These are phyloP conservation scores for Populus deltoides DNA, from an alignment of 345 rosid species.

Conservation along the genomic window DNA sequence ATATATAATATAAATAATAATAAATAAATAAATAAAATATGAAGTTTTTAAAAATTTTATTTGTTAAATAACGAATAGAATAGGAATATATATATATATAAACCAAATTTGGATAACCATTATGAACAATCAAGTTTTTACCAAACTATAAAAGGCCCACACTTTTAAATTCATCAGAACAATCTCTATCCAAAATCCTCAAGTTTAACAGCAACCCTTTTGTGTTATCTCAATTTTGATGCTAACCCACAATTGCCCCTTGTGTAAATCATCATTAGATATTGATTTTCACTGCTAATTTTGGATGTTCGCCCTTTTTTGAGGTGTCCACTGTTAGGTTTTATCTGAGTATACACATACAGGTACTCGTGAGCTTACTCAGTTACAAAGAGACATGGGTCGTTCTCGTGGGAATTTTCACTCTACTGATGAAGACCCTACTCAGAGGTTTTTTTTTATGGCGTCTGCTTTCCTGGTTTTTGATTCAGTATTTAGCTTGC, in stretches of 20 bases:
- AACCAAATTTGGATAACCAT: too few relatives aligned
- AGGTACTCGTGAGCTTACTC: neutral
- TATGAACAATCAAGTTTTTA: too few relatives aligned
- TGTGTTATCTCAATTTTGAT: neutral
- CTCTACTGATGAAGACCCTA: slow-evolving; percentile 83
- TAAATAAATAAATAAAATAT: too few relatives aligned
- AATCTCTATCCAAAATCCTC: neutral
- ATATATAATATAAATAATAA: too few relatives aligned
- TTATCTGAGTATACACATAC: neutral
- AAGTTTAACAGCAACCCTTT: neutral
- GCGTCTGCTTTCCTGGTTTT: neutral
- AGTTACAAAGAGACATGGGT: slow-evolving; percentile 48
- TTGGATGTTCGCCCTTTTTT: neutral
- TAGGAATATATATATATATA: too few relatives aligned
- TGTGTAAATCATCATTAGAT: neutral
- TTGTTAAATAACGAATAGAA: too few relatives aligned
- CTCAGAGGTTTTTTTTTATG: slow-evolving; percentile 58
- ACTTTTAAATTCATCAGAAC: neutral
- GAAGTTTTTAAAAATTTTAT: too few relatives aligned
- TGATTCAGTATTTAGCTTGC: neutral
- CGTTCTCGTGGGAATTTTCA: slow-evolving; percentile 95
- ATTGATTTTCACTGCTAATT: neutral
- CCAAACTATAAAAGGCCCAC: neutral
- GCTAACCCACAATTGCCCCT: neutral
- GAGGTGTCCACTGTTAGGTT: neutral